These are phyloP conservation scores for Hypericum perforatum DNA, from an alignment of 345 rosid species.

Conservation along the genomic window DNA sequence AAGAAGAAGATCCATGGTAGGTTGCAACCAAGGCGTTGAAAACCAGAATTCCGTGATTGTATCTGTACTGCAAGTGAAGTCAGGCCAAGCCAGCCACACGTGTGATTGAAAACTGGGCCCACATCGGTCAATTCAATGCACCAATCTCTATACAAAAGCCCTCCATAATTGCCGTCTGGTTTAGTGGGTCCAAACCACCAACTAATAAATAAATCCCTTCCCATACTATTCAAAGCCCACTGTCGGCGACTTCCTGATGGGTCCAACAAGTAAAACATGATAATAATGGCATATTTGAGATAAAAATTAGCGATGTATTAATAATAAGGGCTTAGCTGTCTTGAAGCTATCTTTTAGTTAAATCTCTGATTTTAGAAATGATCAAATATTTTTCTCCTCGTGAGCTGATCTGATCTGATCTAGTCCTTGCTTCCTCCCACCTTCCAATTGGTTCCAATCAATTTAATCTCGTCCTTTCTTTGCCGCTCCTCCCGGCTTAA, in stretches of 20 bases:
- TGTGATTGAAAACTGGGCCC: conserved; percentile 12
- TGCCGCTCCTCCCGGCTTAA: not conserved
- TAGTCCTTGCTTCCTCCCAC: conserved; percentile 34
- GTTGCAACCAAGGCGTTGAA: not conserved
- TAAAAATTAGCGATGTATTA: too few species aligned
- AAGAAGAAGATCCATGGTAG: too few species aligned
- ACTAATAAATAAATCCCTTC: not conserved
- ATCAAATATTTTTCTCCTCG: conserved; percentile 11
- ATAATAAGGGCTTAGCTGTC: conserved; percentile 40
- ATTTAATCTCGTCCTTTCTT: conserved; percentile 15
- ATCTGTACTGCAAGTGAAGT: not conserved
- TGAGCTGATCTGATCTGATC: conserved; percentile 12
- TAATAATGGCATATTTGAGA: not conserved
- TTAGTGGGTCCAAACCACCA: conserved; percentile 18
- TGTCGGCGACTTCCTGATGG: conserved; percentile 27
- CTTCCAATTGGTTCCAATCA: conserved; percentile 40
- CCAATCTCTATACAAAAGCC: conserved; percentile 14
- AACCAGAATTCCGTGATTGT: conserved; percentile 8
- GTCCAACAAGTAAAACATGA: not conserved
- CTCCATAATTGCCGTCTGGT: conserved; percentile 11
- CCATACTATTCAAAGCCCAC: conserved; percentile 5
- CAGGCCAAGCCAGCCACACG: conserved; percentile 22
- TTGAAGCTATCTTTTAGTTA: conserved; percentile 27
- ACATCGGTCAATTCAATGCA: conserved; percentile 7
- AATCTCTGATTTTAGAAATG: conserved; percentile 9